These are phyloP conservation scores for Fusarium nematophilum DNA, from an alignment of 2,329 filamentous ascomycete species.

Conservation along the genomic window DNA sequence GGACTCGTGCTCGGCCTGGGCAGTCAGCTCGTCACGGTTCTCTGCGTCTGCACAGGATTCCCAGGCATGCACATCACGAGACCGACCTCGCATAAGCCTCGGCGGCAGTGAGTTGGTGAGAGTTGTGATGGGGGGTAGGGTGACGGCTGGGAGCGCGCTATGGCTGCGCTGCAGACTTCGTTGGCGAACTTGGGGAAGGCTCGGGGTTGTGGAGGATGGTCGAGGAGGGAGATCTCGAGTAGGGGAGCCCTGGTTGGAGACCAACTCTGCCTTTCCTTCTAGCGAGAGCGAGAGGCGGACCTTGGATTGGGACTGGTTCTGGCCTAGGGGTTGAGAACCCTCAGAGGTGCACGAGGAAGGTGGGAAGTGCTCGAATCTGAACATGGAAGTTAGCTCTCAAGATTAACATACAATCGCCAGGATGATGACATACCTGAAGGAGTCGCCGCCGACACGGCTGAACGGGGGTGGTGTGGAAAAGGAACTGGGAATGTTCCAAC, in stretches of 20 bases:
- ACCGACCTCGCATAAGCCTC: constrained; percentile 75
- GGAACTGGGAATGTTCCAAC: constrained; percentile 65
- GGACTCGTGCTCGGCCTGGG: constrained; percentile 83
- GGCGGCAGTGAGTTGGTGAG: constrained; percentile 66
- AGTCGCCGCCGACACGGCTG: constrained; percentile 54
- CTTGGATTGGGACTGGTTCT: constrained; percentile 57
- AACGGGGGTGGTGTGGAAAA: constrained; percentile 62
- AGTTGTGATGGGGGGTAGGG: constrained; percentile 66
- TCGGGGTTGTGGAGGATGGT: constrained; percentile 60
- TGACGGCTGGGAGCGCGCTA: constrained; percentile 72
- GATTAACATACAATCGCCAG: not conserved
- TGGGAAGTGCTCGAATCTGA: constrained; percentile 58
- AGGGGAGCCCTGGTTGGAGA: constrained; percentile 76
- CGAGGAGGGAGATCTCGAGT: constrained; percentile 62
- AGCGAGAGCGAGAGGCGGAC: constrained; percentile 85
- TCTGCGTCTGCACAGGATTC: constrained; percentile 90
- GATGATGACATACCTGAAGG: constrained; percentile 56
- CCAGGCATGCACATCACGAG: constrained; percentile 89
- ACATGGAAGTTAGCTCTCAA: constrained; percentile 19
- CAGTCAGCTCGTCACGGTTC: constrained; percentile 79
- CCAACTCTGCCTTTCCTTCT: constrained; percentile 90
- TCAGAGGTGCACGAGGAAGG: constrained; percentile 56
- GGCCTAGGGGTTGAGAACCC: constrained; percentile 51
- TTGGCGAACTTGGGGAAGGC: constrained; percentile 60
- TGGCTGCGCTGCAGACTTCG: constrained; percentile 75